Conservation (phyloP, 345 rosid species). For the Punica granatum region DNA sequence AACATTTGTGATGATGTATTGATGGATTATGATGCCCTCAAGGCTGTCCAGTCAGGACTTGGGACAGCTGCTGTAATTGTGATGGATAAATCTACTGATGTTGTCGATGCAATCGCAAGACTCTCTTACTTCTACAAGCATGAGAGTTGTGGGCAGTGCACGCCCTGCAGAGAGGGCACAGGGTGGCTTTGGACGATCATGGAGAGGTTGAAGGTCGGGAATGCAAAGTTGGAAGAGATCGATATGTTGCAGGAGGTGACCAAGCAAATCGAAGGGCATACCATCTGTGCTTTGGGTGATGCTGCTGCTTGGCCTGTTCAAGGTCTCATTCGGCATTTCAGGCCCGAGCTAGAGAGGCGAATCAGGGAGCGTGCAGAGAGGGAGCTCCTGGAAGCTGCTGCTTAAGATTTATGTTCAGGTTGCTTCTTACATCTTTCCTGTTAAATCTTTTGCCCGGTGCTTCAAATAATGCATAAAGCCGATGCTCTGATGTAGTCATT, state of each 20-base stretch:
- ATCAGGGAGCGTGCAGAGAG: constrained; percentile 79
- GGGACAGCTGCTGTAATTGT: constrained; percentile 98
- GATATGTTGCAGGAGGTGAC: constrained; percentile 99
- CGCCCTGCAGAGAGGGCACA: constrained; percentile 97
- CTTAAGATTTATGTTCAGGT: constrained; percentile 40
- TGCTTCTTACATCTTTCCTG: constrained; percentile 6
- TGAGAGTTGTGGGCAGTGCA: constrained; percentile 98
- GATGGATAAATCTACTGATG: constrained; percentile 98
- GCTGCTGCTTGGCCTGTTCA: constrained; percentile 99
- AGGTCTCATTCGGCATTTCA: constrained; percentile 90
- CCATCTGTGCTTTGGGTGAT: constrained; percentile 98
- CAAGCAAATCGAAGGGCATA: constrained; percentile 97
- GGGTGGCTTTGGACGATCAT: constrained; percentile 99
- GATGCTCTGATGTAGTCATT: not conserved
- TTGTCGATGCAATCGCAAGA: constrained; percentile 97
- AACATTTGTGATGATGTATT: constrained; percentile 80
- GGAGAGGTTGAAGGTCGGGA: constrained; percentile 95
- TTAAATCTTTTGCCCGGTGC: not conserved
- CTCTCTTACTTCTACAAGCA: constrained; percentile 97
- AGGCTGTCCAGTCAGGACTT: constrained; percentile 88
- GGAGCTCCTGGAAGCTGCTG: constrained; percentile 88
- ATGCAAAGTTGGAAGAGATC: constrained; percentile 94
- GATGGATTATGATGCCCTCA: constrained; percentile 97
- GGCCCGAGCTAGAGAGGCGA: constrained; percentile 98
- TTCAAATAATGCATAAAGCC: not conserved